A percentile compares a stretch with the other conserved stretches of the same genome.
phyloP scores from a whole-genome alignment of 331 rosid genomes.

The Acacia pycnantha region DNA sequence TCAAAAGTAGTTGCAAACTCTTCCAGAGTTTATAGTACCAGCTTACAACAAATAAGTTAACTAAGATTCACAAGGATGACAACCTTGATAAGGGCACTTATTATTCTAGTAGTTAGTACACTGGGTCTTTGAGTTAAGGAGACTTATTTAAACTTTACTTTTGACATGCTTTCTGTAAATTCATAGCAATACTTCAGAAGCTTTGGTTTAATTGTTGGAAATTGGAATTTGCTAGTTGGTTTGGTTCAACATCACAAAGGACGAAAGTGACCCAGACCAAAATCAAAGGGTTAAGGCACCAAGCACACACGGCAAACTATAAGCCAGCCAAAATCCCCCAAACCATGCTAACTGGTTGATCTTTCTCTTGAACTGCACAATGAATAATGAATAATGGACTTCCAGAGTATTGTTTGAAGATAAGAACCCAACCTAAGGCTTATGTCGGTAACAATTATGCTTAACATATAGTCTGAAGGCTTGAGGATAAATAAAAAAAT shows the following conservation, averaged over 20 bases:
- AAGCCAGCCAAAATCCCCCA: no score
- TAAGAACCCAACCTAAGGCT: constrained; percentile 3
- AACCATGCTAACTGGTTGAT: not conserved
- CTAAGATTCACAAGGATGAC: not conserved
- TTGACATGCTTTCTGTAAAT: not conserved
- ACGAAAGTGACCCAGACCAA: not conserved
- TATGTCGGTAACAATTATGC: not conserved
- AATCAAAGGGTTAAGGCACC: no score
- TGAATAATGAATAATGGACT: not conserved
- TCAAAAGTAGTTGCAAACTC: not conserved
- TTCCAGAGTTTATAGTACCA: not conserved
- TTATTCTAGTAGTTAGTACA: constrained; percentile 18
- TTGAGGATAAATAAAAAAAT: not conserved
- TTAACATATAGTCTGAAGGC: not conserved
- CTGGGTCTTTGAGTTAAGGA: not conserved
- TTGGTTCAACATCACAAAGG: not conserved
- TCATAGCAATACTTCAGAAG: not conserved
- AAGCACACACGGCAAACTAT: no score
- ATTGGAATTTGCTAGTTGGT: not conserved
- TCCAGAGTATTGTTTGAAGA: constrained; percentile 12
- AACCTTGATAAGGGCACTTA: not conserved
- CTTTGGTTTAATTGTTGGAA: not conserved
- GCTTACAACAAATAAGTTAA: not conserved
- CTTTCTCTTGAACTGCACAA: not conserved
- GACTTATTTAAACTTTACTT: not conserved